These are phyloP conservation scores for Rhizophora apiculata DNA, from an alignment of 345 rosid species.

Conservation along the genomic window DNA sequence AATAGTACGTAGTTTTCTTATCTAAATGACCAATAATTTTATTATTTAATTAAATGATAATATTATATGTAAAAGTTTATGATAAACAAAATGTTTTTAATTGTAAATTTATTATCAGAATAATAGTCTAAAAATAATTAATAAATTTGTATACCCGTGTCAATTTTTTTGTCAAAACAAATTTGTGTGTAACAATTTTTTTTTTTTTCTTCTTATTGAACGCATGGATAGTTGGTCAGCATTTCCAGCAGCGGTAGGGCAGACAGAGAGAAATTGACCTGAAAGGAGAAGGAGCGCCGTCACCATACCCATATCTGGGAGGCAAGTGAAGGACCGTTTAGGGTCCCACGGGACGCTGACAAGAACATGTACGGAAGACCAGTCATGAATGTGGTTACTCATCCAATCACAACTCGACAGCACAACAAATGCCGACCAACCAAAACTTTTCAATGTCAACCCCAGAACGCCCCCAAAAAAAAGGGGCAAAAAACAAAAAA, in stretches of 20 bases:
- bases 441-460: neutral
- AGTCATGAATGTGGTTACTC: constrained; percentile 15
- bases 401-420: constrained; percentile 38
- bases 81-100: too few species aligned
- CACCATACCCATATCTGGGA: neutral
- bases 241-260: too few species aligned
- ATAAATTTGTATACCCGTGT: too few species aligned
- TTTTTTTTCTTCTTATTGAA: too few species aligned
- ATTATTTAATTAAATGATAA: too few species aligned
- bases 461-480: neutral
- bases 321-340: neutral
- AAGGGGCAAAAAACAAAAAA: neutral
- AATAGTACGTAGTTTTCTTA: too few species aligned
- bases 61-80: too few species aligned
- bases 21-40: too few species aligned
- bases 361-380: constrained; percentile 15
- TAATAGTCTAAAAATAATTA: too few species aligned
- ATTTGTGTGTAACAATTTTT: too few species aligned
- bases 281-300: constrained; percentile 13
- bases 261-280: neutral
- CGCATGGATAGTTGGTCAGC: neutral
- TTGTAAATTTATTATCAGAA: too few species aligned
- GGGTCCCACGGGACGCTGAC: neutral
- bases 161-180: too few species aligned
- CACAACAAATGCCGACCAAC: neutral